Percentiles rank a stretch among this genome's conserved stretches.
Evolutionary conservation across 176 grass and related monocot species (phyloP).

Genomic region (Raddia distichophylla): DNA sequence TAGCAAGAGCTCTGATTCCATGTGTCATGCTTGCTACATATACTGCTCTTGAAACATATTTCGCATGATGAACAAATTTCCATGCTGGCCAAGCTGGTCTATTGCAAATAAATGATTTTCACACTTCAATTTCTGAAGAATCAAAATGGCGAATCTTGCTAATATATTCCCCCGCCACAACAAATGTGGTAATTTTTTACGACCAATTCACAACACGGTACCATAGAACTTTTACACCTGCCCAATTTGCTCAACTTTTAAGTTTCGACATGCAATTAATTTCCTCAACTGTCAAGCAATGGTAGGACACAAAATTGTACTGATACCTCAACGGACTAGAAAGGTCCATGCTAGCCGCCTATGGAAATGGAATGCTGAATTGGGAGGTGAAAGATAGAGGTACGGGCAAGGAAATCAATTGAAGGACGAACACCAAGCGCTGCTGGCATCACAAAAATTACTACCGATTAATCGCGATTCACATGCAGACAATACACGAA

Average conservation of each 20-base stretch:
- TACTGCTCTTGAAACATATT: not conserved
- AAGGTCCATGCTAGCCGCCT: constrained; percentile 15
- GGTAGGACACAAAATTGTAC: not conserved
- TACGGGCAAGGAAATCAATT: constrained; percentile 28
- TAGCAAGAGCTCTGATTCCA: not conserved
- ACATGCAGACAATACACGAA: not conserved
- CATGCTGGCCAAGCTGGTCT: not conserved
- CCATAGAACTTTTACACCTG: not conserved
- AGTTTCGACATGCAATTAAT: constrained; percentile 14
- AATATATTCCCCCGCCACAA: not conserved
- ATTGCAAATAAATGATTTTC: not conserved
- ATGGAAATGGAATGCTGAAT: not conserved
- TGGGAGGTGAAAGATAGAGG: not conserved
- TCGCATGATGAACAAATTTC: not conserved
- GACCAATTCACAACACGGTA: not conserved
- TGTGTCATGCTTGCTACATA: not conserved
- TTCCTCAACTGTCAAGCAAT: not conserved
- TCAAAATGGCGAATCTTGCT: not conserved
- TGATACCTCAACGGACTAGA: not conserved
- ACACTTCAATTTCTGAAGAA: not conserved
- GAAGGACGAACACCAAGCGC: not conserved
- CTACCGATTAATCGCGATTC: not conserved
- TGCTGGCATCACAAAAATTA: not conserved
- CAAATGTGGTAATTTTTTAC: not conserved
- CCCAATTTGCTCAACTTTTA: constrained; percentile 11